These are phyloP conservation scores for Aspergillus piperis DNA, from an alignment of 2,329 filamentous ascomycete species.

Conservation along the genomic window DNA sequence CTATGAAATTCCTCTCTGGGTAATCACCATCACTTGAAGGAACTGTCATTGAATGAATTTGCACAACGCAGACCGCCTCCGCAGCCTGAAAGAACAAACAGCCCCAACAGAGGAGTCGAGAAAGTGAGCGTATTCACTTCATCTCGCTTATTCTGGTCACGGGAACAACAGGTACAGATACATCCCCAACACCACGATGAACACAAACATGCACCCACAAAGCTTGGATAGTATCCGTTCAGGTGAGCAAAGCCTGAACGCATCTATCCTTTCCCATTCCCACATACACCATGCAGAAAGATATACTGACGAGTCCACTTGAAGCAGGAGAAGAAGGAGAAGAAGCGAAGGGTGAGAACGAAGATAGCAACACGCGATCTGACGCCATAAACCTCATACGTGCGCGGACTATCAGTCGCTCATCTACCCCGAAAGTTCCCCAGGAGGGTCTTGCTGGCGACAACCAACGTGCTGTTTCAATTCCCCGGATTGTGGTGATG, in stretches of 20 bases:
- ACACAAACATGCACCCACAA: neutral
- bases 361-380: conserved; percentile 13
- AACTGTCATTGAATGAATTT: too few relatives aligned
- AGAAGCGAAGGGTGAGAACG: neutral
- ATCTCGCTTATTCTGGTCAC: neutral
- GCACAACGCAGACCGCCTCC: too few relatives aligned
- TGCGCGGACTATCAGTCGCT: conserved; percentile 14
- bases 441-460: neutral
- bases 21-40: neutral
- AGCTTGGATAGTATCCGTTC: neutral
- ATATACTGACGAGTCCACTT: neutral
- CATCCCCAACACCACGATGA: neutral
- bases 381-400: conserved; percentile 20
- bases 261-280: neutral
- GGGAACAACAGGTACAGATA: neutral
- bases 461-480: too few relatives aligned
- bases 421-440: neutral
- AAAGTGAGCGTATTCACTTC: neutral
- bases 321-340: neutral
- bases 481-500: neutral
- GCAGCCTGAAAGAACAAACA: too few relatives aligned
- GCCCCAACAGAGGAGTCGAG: neutral
- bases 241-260: neutral
- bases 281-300: neutral
- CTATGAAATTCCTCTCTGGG: neutral